Evolutionary conservation across 2,329 filamentous ascomycete genomes (phyloP).

Genomic region (Magnaporthiopsis incrustans): DNA sequence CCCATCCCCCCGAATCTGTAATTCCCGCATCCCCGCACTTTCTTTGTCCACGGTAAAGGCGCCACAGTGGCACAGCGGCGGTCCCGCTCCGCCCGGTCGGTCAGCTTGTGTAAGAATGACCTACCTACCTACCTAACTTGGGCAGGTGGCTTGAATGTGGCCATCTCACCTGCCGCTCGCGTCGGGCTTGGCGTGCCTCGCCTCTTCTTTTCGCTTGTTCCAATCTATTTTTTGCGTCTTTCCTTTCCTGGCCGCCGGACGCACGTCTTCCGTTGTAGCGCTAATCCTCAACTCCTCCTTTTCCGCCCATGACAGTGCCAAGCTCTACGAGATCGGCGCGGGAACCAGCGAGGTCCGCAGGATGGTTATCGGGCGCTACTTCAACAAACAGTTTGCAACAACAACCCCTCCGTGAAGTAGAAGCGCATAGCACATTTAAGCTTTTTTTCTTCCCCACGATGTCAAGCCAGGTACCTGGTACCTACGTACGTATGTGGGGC

Average conservation of each 20-base stretch:
- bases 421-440: background rate
- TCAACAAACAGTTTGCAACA: conserved; percentile 72
- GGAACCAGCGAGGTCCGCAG: conserved; percentile 89
- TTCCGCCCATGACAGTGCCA: conserved; percentile 37
- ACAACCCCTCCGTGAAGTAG: background rate
- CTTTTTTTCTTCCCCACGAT: background rate
- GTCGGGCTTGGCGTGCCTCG: no score
- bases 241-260: background rate
- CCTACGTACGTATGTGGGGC: no score
- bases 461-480: no score
- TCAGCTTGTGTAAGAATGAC: no score
- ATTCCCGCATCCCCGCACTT: background rate
- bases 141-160: no score
- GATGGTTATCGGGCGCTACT: conserved; percentile 89
- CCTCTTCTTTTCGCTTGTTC: no score
- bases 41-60: no score
- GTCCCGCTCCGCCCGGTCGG: no score
- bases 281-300: conserved; percentile 19
- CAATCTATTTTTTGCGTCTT: background rate
- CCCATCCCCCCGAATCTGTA: background rate
- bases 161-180: no score
- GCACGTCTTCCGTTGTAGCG: background rate
- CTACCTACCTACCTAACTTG: no score
- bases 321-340: conserved; percentile 92
- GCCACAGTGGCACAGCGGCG: no score